Percentiles rank a stretch among this genome's conserved stretches.
Evolutionary conservation across 805 yeast genomes (phyloP).

Genomic region (Kazachstania psychrophila): DNA sequence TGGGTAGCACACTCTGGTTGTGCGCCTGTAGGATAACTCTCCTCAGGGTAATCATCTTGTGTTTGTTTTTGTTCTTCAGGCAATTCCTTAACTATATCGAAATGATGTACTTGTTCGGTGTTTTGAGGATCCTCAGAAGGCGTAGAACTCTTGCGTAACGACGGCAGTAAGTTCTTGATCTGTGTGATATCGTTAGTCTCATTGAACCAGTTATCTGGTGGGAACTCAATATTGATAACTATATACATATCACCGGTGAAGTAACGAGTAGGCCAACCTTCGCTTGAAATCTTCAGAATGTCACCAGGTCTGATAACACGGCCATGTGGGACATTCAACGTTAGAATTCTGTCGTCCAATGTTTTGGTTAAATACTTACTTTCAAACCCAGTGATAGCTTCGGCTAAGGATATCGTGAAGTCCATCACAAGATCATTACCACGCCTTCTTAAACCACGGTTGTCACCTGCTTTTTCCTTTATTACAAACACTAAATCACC

Average conservation of each 20-base stretch:
- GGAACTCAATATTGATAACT: conserved; percentile 67
- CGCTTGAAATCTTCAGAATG: conserved; percentile 49
- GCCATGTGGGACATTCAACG: conserved; percentile 60
- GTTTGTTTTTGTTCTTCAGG: conserved; percentile 5
- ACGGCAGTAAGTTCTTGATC: conserved; percentile 49
- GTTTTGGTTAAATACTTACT: conserved; percentile 55
- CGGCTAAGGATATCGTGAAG: conserved; percentile 57
- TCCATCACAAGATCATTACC: conserved; percentile 57
- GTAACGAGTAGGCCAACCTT: conserved; percentile 72
- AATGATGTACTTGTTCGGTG: conserved; percentile 24
- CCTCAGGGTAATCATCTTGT: conserved; percentile 7
- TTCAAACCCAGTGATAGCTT: conserved; percentile 76
- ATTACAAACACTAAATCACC: conserved; percentile 71
- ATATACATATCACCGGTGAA: conserved; percentile 62
- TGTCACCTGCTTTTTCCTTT: conserved; percentile 32
- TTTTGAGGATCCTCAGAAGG: conserved; percentile 22
- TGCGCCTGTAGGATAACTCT: conserved; percentile 5
- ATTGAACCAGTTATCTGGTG: conserved; percentile 73
- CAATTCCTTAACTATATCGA: conserved; percentile 15
- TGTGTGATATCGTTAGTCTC: conserved; percentile 57
- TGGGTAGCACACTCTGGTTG: conserved; percentile 37
- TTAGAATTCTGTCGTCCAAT: conserved; percentile 69
- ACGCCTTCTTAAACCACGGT: conserved; percentile 40
- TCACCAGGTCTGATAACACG: conserved; percentile 76
- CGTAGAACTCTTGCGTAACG: too few species aligned